These are phyloP conservation scores for Citrus reticulata DNA, from an alignment of 345 rosid genomes.

Conservation along the genomic window DNA sequence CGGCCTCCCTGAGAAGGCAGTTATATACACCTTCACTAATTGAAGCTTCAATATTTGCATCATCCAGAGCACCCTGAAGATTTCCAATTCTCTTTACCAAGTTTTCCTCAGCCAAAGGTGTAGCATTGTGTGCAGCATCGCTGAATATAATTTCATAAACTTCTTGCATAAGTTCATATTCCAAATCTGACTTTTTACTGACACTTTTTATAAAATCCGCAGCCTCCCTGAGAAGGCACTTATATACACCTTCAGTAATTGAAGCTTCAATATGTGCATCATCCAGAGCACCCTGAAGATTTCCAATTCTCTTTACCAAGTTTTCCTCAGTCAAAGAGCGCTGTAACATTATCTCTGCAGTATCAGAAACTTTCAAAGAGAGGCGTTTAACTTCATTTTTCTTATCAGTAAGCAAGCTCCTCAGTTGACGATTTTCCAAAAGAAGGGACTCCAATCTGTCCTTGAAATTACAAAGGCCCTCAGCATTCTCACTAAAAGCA, in stretches of 20 bases:
- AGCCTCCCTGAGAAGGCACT: slow-evolving; percentile 43
- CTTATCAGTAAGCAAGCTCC: slow-evolving; percentile 41
- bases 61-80: slow-evolving; percentile 44
- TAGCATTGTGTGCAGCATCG: slow-evolving; percentile 35
- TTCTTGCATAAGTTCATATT: slow-evolving; percentile 28
- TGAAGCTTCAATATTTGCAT: slow-evolving; percentile 48
- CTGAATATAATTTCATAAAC: slow-evolving; percentile 31
- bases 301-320: slow-evolving; percentile 29
- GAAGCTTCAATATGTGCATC: slow-evolving; percentile 53
- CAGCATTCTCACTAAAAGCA: slow-evolving; percentile 27
- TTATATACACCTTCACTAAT: slow-evolving; percentile 45
- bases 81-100: slow-evolving; percentile 30
- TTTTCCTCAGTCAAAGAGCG: slow-evolving; percentile 40
- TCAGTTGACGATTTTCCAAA: slow-evolving; percentile 47
- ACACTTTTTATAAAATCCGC: slow-evolving; percentile 27
- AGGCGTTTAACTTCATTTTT: slow-evolving; percentile 37
- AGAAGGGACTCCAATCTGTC: slow-evolving; percentile 46
- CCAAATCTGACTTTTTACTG: slow-evolving; percentile 33
- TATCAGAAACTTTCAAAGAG: slow-evolving; percentile 44
- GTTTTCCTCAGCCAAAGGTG: slow-evolving; percentile 33
- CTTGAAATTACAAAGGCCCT: slow-evolving; percentile 37
- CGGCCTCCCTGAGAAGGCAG: slow-evolving; percentile 42
- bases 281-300: slow-evolving; percentile 39
- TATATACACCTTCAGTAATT: slow-evolving; percentile 45
- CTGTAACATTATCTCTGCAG: slow-evolving; percentile 34